Evolutionary conservation across 2,329 filamentous ascomycete species (phyloP).

Genomic region (Cladosporium oxysporum): DNA sequence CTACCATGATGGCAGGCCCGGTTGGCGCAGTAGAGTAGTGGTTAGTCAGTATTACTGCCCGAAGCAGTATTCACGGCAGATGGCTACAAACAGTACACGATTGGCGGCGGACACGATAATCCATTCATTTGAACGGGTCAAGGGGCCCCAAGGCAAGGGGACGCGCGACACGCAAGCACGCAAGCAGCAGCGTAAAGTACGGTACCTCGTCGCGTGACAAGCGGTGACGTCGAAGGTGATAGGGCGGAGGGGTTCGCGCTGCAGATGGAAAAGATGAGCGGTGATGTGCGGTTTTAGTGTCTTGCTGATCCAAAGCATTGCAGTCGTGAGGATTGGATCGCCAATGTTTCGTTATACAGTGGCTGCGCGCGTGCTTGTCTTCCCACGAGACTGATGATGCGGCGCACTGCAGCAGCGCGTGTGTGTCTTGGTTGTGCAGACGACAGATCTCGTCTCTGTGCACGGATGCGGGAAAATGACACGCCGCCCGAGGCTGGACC

Average conservation of each 20-base stretch:
- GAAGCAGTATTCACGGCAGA: background rate
- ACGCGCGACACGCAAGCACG: conserved; percentile 7
- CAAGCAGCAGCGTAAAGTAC: background rate
- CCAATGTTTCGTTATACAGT: background rate
- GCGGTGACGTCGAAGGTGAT: conserved; percentile 4
- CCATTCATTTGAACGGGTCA: background rate
- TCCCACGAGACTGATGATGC: background rate
- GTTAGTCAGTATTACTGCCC: background rate
- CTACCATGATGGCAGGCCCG: background rate
- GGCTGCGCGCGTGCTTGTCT: background rate
- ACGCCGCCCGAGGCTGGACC: conserved; percentile 7
- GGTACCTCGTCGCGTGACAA: conserved; percentile 11
- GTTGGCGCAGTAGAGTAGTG: background rate
- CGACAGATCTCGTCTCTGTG: background rate
- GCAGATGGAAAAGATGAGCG: conserved; percentile 5
- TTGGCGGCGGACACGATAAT: background rate
- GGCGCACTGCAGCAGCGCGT: background rate
- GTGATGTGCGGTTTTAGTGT: conserved; percentile 8
- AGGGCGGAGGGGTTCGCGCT: conserved; percentile 1
- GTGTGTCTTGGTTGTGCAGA: background rate
- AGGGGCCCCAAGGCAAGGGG: background rate
- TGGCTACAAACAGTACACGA: background rate
- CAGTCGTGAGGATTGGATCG: background rate
- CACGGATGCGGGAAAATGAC: background rate
- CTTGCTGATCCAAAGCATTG: background rate